Percentiles rank a stretch among this genome's conserved stretches.
Evolutionary conservation across 495 filamentous ascomycete species (phyloP).

Genomic region (Neurospora discreta): DNA sequence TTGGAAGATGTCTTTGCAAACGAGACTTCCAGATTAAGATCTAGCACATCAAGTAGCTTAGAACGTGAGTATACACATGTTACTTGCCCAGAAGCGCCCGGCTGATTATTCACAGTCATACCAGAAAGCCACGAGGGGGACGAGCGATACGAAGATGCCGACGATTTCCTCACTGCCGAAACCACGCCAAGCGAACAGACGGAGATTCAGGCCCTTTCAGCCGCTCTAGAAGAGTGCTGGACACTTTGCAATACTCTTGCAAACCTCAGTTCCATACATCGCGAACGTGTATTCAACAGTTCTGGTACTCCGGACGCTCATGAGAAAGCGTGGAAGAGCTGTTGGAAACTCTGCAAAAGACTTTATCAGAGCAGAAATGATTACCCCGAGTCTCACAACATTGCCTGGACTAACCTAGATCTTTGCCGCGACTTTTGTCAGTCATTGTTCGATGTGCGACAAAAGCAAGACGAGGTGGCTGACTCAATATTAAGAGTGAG

Average conservation of each 20-base stretch:
- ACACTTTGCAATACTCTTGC: slow-evolving; percentile 87
- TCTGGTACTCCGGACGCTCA: slow-evolving; percentile 60
- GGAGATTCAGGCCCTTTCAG: slow-evolving; percentile 62
- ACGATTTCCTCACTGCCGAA: slow-evolving; percentile 26
- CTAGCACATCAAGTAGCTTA: slow-evolving; percentile 50
- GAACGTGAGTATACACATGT: slow-evolving; percentile 46
- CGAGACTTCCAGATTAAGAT: slow-evolving; percentile 31
- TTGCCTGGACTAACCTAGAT: slow-evolving; percentile 61
- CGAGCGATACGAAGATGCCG: slow-evolving; percentile 29
- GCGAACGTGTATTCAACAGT: slow-evolving; percentile 61
- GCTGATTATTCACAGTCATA: slow-evolving; percentile 28
- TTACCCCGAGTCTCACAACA: slow-evolving; percentile 53
- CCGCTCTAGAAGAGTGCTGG: slow-evolving; percentile 83
- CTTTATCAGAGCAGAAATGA: slow-evolving; percentile 73
- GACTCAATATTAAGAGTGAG: slow-evolving; percentile 84
- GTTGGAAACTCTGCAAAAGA: slow-evolving; percentile 82
- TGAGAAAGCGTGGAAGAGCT: slow-evolving; percentile 81
- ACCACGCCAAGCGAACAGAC: slow-evolving; percentile 37
- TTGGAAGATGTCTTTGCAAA: slow-evolving; percentile 47
- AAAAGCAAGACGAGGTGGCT: slow-evolving; percentile 58
- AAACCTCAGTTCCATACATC: slow-evolving; percentile 72
- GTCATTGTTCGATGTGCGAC: slow-evolving; percentile 72
- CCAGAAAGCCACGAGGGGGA: slow-evolving; percentile 35
- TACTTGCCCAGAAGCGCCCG: background rate
- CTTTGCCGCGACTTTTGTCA: slow-evolving; percentile 88